phyloP scores from a whole-genome alignment of 345 rosid species.

The Pelargonium nanum region DNA sequence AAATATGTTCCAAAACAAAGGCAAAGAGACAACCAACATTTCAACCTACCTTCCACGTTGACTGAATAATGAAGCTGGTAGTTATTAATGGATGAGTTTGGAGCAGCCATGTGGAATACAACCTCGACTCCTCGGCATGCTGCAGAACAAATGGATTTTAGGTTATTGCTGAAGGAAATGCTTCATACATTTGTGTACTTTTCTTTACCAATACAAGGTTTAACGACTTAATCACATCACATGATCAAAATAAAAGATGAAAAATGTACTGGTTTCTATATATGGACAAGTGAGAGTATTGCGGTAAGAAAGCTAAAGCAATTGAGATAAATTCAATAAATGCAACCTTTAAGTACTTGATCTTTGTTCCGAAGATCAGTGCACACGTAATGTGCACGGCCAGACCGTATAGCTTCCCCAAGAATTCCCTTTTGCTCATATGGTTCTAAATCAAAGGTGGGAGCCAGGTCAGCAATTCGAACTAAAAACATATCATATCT shows the following conservation, averaged over 20 bases:
- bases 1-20: background rate
- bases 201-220: background rate
- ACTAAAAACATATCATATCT: conserved; percentile 38
- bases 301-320: background rate
- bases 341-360: conserved; percentile 62
- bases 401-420: conserved; percentile 58
- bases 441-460: conserved; percentile 37
- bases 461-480: conserved; percentile 64
- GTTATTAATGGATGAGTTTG: conserved; percentile 77
- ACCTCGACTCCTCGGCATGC: conserved; percentile 70
- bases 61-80: conserved; percentile 76
- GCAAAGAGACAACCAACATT: background rate
- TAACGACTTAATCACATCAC: too few species aligned
- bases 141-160: conserved; percentile 16
- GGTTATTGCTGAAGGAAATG: background rate
- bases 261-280: too few species aligned
- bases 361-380: conserved; percentile 68
- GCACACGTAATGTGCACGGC: conserved; percentile 46
- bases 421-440: conserved; percentile 57
- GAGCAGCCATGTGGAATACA: conserved; percentile 96
- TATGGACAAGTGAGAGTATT: background rate
- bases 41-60: conserved; percentile 62
- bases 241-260: background rate
- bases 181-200: background rate
- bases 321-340: background rate